Evolutionary conservation across 768 basidiomycete genomes (phyloP), one percentile per base, ranked within the genome.

Genomic region (Strobilomyces confusus): DNA sequence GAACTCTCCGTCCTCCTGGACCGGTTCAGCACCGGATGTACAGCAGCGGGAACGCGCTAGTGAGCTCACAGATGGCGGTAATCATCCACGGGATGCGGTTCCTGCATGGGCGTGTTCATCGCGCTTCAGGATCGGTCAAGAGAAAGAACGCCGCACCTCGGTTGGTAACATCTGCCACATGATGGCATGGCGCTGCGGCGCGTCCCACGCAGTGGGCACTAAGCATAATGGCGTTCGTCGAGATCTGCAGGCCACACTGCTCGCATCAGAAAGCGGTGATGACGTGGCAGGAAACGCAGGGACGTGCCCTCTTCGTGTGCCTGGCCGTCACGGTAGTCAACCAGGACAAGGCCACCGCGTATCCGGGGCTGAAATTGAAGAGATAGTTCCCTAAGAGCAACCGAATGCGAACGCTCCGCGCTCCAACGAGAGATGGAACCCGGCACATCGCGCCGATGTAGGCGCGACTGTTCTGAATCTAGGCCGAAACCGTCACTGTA

Each of bases 81-180:
- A 91, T 76, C 48, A 78, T 79, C 89, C 89, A 92, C 3, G 89
- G 89, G 30, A 90, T 66, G 52, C 77, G 83, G 58, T 89, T 87
- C 46, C 86, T 86, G 33, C 20, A n/a, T 17, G 55, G 23, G 20
- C 33, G 25, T 6, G 34, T 9, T 13, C 25, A 33, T 38, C 6
- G 2, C 6, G n/a, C 6, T 14, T 26, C 13, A 8, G n/a, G 14
- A 8, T 14, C 25, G 36, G n/a, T n/a, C 5, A 34, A 17, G 9
- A 47, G n/a, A 9, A 13, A 6, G 25, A 32, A 56, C 3, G 15
- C 46, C 69, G 20, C 51, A 84, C 84, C 85, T 77, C 7, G 86
- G 87, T 54, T 77, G 78, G 62, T 86, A 89, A 63, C 0, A 72
- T 72, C 63, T 83, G 79, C 87, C 87, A 90, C 84, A 90, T 87